Evolutionary conservation across 345 rosid species (phyloP).

Genomic region (Clausena lansium): DNA sequence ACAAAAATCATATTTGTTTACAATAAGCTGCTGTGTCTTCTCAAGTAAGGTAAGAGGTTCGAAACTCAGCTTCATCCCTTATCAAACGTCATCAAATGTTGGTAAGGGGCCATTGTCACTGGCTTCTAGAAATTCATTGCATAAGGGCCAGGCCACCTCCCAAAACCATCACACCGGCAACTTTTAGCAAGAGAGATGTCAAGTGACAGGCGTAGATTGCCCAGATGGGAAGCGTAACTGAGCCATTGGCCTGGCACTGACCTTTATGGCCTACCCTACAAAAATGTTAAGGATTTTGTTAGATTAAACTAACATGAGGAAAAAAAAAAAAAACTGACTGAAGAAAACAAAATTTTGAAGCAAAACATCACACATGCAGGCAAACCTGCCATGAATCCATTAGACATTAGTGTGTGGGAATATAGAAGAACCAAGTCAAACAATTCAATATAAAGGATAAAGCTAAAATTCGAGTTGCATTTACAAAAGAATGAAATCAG

Average conservation of each 20-base stretch:
- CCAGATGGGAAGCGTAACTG: slow-evolving; percentile 47
- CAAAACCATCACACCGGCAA: slow-evolving; percentile 12
- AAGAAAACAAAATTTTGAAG: not conserved
- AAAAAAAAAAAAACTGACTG: too few species aligned
- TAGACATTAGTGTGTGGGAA: not conserved
- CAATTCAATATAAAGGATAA: slow-evolving; percentile 1
- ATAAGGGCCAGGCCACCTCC: too few species aligned
- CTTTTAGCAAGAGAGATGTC: slow-evolving; percentile 62
- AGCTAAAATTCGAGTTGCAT: not conserved
- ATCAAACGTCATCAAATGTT: slow-evolving; percentile 67
- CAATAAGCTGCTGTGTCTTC: slow-evolving; percentile 32
- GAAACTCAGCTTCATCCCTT: slow-evolving; percentile 54
- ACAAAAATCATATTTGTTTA: too few species aligned
- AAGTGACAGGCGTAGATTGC: slow-evolving; percentile 23
- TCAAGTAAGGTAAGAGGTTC: slow-evolving; percentile 36
- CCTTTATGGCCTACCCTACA: slow-evolving; percentile 67
- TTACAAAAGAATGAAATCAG: not conserved
- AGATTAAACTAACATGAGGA: not conserved
- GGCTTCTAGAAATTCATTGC: too few species aligned
- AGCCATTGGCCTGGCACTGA: slow-evolving; percentile 46
- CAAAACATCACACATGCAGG: not conserved
- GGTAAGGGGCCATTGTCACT: slow-evolving; percentile 42
- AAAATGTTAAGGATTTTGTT: slow-evolving; percentile 3
- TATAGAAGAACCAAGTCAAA: not conserved
- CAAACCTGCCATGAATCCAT: not conserved